Conservation (phyloP, 495 filamentous ascomycete species). For the Tuber aestivum region DNA sequence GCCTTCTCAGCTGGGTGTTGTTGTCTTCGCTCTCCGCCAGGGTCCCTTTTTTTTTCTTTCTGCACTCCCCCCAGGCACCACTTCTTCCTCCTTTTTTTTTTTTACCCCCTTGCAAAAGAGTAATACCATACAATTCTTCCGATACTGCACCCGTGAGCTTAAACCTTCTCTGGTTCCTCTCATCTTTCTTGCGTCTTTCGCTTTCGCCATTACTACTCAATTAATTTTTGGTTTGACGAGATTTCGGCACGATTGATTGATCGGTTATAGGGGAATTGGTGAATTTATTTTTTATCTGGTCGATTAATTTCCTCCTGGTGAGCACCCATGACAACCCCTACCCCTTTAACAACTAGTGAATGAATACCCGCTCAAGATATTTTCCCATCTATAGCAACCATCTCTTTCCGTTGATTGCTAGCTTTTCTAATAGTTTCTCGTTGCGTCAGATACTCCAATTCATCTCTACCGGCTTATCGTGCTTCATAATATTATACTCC, state of each 20-base stretch:
- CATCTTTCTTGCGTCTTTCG: slow-evolving; percentile 23
- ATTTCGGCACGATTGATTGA: slow-evolving; percentile 23
- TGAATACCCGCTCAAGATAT: slow-evolving; percentile 11
- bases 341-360: slow-evolving; percentile 16
- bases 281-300: slow-evolving; percentile 26
- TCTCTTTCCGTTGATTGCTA: slow-evolving; percentile 15
- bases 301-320: slow-evolving; percentile 37
- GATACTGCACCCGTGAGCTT: slow-evolving; percentile 17
- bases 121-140: slow-evolving; percentile 38
- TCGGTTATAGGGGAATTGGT: slow-evolving; percentile 16
- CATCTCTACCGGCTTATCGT: slow-evolving; percentile 1
- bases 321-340: slow-evolving; percentile 20
- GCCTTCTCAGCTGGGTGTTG: slow-evolving; percentile 35
- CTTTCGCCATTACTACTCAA: slow-evolving; percentile 7
- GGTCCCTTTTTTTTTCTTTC: slow-evolving; percentile 18
- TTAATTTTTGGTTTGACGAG: slow-evolving; percentile 5
- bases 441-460: slow-evolving; percentile 28
- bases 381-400: slow-evolving; percentile 5
- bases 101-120: slow-evolving; percentile 26
- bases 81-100: slow-evolving; percentile 29
- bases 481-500: background rate
- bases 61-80: slow-evolving; percentile 27
- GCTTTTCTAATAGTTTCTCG: slow-evolving; percentile 32
- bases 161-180: slow-evolving; percentile 25
- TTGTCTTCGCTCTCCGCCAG: slow-evolving; percentile 25